Evolutionary conservation across 2,329 filamentous ascomycete species (phyloP).

Genomic region (Xylaria sp.): DNA sequence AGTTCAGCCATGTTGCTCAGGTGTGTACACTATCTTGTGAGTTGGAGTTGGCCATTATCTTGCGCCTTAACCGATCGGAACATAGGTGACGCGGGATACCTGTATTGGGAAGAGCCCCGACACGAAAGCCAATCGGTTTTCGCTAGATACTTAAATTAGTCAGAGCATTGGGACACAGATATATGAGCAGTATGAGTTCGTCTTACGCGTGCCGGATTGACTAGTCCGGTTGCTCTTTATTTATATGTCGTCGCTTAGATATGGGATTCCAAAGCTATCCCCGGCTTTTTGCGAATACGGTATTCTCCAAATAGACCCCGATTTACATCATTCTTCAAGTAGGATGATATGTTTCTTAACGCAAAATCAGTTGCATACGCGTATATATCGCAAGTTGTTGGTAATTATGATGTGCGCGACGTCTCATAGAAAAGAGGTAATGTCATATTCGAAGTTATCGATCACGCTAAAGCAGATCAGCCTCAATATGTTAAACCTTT

Average conservation of each 20-base stretch:
- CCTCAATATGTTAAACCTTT: too few relatives aligned
- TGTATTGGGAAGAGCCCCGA: too few relatives aligned
- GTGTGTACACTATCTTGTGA: not conserved
- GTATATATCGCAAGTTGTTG: too few relatives aligned
- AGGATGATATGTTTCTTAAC: not conserved
- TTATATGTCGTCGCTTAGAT: not conserved
- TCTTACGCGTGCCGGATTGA: not conserved
- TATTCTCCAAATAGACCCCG: not conserved
- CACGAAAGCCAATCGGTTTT: not conserved
- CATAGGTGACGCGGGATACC: not conserved
- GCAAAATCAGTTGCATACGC: too few relatives aligned
- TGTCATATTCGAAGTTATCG: too few relatives aligned
- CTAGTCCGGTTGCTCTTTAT: not conserved
- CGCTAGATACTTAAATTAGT: not conserved
- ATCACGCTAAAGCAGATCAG: too few relatives aligned
- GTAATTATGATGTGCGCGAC: too few relatives aligned
- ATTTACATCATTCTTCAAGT: not conserved
- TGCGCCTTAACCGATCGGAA: not conserved
- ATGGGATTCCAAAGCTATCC: not conserved
- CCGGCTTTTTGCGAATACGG: not conserved
- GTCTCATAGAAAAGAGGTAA: too few relatives aligned
- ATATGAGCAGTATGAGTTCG: not conserved
- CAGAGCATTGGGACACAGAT: not conserved
- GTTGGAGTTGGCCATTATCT: not conserved
- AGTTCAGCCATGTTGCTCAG: conserved; percentile 5